Evolutionary conservation across 2,329 filamentous ascomycete genomes (phyloP).

Genomic region (Pyrenophora teres): DNA sequence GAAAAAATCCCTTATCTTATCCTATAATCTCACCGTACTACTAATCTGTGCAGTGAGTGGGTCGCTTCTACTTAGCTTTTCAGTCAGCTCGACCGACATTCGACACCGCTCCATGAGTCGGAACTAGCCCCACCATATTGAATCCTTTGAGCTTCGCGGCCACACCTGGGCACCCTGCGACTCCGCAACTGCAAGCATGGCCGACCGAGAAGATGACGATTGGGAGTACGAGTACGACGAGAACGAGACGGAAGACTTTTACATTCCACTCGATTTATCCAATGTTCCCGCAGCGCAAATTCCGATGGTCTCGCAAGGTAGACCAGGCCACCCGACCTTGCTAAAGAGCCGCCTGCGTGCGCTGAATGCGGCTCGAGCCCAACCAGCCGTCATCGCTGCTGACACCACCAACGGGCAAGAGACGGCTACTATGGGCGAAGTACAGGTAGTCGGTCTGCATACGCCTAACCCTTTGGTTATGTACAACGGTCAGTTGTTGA

Average conservation of each 20-base stretch:
- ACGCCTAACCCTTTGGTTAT: slow-evolving; percentile 75
- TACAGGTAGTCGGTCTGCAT: slow-evolving; percentile 86
- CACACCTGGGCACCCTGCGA: neutral
- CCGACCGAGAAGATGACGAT: slow-evolving; percentile 47
- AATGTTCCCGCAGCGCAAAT: slow-evolving; percentile 38
- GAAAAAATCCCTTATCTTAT: accelerated
- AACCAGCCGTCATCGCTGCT: slow-evolving; percentile 11
- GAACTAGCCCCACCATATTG: slow-evolving; percentile 1
- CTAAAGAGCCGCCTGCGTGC: slow-evolving; percentile 39
- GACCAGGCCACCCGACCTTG: slow-evolving; percentile 30
- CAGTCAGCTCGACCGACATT: neutral
- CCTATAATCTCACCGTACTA: neutral
- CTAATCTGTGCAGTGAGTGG: neutral
- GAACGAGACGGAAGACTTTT: slow-evolving; percentile 61
- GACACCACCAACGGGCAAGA: slow-evolving; percentile 18
- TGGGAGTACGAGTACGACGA: slow-evolving; percentile 66
- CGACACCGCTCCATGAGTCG: neutral
- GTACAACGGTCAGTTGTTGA: slow-evolving; percentile 78
- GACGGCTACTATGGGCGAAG: slow-evolving; percentile 44
- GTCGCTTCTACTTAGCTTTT: neutral
- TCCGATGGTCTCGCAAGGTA: slow-evolving; percentile 22
- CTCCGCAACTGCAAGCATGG: slow-evolving; percentile 21
- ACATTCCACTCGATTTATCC: slow-evolving; percentile 64
- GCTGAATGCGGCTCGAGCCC: slow-evolving; percentile 30
- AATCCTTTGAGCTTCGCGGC: neutral